Conservation (phyloP, 352 stramenopile species). For the Phytopythium mirpurense region DNA sequence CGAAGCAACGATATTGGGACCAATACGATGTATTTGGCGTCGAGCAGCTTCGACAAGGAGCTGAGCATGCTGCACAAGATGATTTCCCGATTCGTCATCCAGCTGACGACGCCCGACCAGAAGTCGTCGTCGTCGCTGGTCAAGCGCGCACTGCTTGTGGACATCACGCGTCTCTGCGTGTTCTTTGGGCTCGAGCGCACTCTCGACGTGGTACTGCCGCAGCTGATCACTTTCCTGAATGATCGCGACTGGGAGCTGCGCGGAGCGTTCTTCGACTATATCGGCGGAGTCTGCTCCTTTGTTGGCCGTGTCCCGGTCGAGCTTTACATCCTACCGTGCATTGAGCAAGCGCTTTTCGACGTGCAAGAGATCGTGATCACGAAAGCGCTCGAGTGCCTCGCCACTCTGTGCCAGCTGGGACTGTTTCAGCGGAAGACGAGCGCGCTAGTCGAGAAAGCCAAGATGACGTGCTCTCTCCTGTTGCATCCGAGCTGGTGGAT, state of each 20-base stretch:
- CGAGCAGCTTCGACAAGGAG: constrained; percentile 91
- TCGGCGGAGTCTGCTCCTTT: constrained; percentile 93
- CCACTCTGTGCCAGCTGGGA: constrained; percentile 86
- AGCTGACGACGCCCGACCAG: constrained; percentile 88
- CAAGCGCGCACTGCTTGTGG: constrained; percentile 91
- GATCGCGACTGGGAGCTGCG: constrained; percentile 91
- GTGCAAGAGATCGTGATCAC: constrained; percentile 94
- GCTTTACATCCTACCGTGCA: constrained; percentile 96
- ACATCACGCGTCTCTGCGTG: constrained; percentile 94
- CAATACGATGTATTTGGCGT: constrained; percentile 48
- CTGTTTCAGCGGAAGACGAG: constrained; percentile 88
- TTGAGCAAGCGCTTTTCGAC: constrained; percentile 97
- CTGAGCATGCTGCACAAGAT: constrained; percentile 90
- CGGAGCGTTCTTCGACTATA: constrained; percentile 90
- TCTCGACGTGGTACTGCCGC: constrained; percentile 94
- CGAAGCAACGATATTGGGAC: constrained; percentile 25
- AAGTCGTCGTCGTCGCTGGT: constrained; percentile 90
- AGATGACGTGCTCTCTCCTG: constrained; percentile 79
- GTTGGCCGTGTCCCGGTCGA: constrained; percentile 91
- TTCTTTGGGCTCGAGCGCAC: constrained; percentile 96
- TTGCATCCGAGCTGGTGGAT: constrained; percentile 89
- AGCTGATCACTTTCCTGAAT: constrained; percentile 97
- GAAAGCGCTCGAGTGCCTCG: constrained; percentile 90
- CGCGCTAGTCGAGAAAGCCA: constrained; percentile 78
- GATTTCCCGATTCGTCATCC: constrained; percentile 92